A percentile compares a stretch with the other conserved stretches of the same genome.
phyloP scores from a whole-genome alignment of 2,329 filamentous ascomycete genomes.

The Mycosphaerella arachidis region DNA sequence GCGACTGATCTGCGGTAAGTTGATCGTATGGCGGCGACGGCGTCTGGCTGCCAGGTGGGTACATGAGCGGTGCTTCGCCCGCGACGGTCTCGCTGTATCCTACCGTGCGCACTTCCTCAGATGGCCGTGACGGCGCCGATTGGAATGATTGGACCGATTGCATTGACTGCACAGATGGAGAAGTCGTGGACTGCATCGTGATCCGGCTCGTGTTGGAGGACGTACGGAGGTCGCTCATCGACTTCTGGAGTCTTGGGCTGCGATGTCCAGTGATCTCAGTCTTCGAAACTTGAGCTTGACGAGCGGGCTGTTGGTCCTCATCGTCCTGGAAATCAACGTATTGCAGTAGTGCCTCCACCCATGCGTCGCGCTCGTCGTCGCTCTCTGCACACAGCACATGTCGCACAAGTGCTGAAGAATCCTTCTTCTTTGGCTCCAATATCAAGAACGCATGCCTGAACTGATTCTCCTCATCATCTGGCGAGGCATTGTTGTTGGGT shows the following conservation, averaged over 20 bases:
- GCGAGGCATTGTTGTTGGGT: slow-evolving; percentile 54
- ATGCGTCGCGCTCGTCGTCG: slow-evolving; percentile 84
- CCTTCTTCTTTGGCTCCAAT: slow-evolving; percentile 92
- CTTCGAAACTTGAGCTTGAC: slow-evolving; percentile 22
- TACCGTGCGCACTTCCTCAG: slow-evolving; percentile 34
- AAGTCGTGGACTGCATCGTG: neutral
- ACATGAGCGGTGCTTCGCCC: slow-evolving; percentile 55
- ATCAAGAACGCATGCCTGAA: slow-evolving; percentile 96
- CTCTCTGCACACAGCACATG: slow-evolving; percentile 96
- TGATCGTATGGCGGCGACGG: slow-evolving; percentile 34
- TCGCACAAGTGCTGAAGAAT: slow-evolving; percentile 78
- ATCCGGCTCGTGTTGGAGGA: slow-evolving; percentile 13
- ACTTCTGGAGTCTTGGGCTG: slow-evolving; percentile 33
- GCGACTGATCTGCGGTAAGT: slow-evolving; percentile 31
- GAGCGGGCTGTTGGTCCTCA: slow-evolving; percentile 40
- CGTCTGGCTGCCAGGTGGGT: slow-evolving; percentile 26
- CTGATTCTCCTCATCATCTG: slow-evolving; percentile 83
- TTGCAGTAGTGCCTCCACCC: slow-evolving; percentile 84
- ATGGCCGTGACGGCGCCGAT: slow-evolving; percentile 8
- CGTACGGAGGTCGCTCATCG: slow-evolving; percentile 34
- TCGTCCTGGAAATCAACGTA: slow-evolving; percentile 75
- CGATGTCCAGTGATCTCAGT: slow-evolving; percentile 25
- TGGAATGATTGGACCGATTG: neutral
- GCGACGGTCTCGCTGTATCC: slow-evolving; percentile 56
- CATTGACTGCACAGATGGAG: neutral